Conservation (phyloP, 2,329 filamentous ascomycete species). For the Hypomyces perniciosus region DNA sequence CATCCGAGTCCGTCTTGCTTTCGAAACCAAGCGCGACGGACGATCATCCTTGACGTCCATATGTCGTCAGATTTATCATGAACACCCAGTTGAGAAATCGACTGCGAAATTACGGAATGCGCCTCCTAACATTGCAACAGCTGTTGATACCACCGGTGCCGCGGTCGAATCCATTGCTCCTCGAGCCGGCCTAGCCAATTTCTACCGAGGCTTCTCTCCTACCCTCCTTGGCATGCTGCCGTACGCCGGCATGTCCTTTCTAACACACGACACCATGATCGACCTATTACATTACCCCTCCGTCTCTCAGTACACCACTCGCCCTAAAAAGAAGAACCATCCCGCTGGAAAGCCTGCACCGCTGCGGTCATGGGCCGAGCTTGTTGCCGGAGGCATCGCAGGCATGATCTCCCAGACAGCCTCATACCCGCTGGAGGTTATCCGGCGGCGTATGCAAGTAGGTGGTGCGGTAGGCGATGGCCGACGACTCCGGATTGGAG, state of each 20-base stretch:
- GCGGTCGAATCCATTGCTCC: conserved; percentile 45
- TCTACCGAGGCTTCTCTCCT: conserved; percentile 89
- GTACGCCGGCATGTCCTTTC: conserved; percentile 91
- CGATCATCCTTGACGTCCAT: conserved; percentile 69
- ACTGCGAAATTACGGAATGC: conserved; percentile 25
- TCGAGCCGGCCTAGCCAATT: conserved; percentile 71
- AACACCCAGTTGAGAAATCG: conserved; percentile 47
- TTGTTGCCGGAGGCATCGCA: conserved; percentile 76
- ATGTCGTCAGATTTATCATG: conserved; percentile 80
- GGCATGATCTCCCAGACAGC: conserved; percentile 86
- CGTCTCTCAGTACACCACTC: conserved; percentile 67
- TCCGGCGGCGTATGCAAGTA: conserved; percentile 91
- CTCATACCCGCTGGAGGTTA: conserved; percentile 90
- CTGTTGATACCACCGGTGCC: conserved; percentile 37
- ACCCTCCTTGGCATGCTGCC: conserved; percentile 93
- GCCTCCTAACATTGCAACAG: conserved; percentile 24
- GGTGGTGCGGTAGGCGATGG: conserved; percentile 91
- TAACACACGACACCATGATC: conserved; percentile 86
- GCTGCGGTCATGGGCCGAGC: conserved; percentile 79
- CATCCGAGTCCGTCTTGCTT: conserved; percentile 84
- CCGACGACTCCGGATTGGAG: conserved; percentile 66
- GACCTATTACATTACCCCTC: conserved; percentile 69
- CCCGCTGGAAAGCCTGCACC: conserved; percentile 60
- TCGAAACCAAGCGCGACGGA: conserved; percentile 76
- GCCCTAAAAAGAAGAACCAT: conserved; percentile 53